Evolutionary conservation across 805 yeast species (phyloP).

Genomic region (Lachancea sp.): DNA sequence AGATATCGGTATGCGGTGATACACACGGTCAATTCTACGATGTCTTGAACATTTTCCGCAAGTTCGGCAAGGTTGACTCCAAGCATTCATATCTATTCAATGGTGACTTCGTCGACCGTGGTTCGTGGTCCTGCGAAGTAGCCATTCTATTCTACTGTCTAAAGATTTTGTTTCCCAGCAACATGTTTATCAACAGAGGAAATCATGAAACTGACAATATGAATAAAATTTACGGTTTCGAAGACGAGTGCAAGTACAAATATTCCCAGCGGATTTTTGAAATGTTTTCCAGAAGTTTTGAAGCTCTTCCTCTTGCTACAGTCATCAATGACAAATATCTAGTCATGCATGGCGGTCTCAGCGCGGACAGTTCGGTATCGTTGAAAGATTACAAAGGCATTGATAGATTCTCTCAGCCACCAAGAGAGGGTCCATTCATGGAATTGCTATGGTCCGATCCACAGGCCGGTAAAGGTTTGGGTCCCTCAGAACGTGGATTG

Average conservation of each 20-base stretch:
- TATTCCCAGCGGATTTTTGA: conserved; percentile 74
- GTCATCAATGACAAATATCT: conserved; percentile 71
- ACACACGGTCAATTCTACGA: conserved; percentile 97
- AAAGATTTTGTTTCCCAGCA: conserved; percentile 68
- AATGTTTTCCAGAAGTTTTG: conserved; percentile 81
- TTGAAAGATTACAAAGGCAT: conserved; percentile 67
- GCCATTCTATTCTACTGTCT: conserved; percentile 72
- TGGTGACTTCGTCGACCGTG: conserved; percentile 97
- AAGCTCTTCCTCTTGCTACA: conserved; percentile 79
- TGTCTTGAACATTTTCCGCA: conserved; percentile 68
- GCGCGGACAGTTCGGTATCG: conserved; percentile 66
- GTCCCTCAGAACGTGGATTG: conserved; percentile 88
- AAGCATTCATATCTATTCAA: conserved; percentile 77
- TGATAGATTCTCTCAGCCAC: conserved; percentile 79
- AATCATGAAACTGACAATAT: conserved; percentile 95
- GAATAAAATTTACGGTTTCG: conserved; percentile 95
- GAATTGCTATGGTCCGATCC: conserved; percentile 98
- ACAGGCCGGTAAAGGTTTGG: conserved; percentile 66
- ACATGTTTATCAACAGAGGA: conserved; percentile 79
- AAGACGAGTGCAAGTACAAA: conserved; percentile 90
- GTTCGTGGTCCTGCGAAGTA: conserved; percentile 97
- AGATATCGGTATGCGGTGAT: conserved; percentile 88
- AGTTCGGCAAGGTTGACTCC: conserved; percentile 60
- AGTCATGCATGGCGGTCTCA: conserved; percentile 94
- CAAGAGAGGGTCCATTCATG: conserved; percentile 89